Conservation (phyloP, 805 yeast species). For the Crinitomyces ghanaensis region DNA sequence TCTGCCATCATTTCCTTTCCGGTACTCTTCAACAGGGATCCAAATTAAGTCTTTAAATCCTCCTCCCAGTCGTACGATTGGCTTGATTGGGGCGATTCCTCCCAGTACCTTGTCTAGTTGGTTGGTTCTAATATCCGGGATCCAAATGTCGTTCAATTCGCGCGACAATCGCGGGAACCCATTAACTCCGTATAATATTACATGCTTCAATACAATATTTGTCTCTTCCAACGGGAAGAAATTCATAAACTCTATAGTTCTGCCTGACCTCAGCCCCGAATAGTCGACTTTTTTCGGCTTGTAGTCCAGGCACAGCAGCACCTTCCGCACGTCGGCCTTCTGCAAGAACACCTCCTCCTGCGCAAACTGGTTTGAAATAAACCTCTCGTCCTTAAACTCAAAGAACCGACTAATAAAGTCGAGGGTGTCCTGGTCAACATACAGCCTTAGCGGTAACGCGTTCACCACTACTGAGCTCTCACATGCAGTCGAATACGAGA, state of each 20-base stretch:
- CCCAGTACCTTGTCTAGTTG: conserved; percentile 73
- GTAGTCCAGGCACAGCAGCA: conserved; percentile 69
- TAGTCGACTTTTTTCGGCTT: conserved; percentile 85
- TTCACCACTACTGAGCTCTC: conserved; percentile 47
- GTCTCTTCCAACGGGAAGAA: conserved; percentile 85
- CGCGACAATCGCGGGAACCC: conserved; percentile 56
- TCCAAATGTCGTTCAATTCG: conserved; percentile 61
- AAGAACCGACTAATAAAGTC: conserved; percentile 74
- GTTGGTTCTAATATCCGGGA: conserved; percentile 73
- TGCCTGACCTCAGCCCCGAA: conserved; percentile 76
- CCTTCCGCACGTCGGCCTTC: conserved; percentile 37
- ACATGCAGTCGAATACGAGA: conserved; percentile 48
- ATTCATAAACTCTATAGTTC: conserved; percentile 75
- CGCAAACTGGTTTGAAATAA: conserved; percentile 22
- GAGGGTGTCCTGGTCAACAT: conserved; percentile 87
- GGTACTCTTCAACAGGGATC: conserved; percentile 64
- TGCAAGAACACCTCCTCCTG: conserved; percentile 49
- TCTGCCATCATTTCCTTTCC: conserved; percentile 62
- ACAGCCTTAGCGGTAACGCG: conserved; percentile 65
- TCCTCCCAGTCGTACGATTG: conserved; percentile 65
- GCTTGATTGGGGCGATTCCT: conserved; percentile 73
- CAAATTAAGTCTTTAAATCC: conserved; percentile 66
- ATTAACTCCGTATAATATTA: conserved; percentile 59
- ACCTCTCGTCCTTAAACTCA: conserved; percentile 62
- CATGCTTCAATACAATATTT: conserved; percentile 48